Evolutionary conservation across 1,284 basidiomycete species (phyloP).

Genomic region (Sutorius eximius): DNA sequence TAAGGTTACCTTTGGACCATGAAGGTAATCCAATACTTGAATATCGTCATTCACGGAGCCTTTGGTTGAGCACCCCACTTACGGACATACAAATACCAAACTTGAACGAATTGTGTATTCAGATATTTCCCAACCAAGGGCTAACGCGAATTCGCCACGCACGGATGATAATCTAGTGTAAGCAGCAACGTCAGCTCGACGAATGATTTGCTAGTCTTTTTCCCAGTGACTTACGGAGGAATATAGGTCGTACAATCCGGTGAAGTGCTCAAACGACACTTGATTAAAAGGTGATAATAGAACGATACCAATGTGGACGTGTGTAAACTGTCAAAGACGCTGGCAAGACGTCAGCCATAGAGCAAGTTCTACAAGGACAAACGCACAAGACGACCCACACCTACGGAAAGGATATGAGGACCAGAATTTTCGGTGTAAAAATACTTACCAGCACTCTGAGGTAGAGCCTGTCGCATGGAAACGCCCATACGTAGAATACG

Average conservation of each 20-base stretch:
- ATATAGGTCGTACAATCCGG: conserved; percentile 1
- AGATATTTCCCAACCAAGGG: neutral
- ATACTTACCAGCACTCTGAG: conserved; percentile 14
- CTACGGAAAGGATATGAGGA: neutral
- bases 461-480: conserved; percentile 14
- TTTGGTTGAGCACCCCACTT: neutral
- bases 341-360: conserved; percentile 7
- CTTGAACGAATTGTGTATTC: conserved; percentile 1
- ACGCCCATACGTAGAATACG: conserved; percentile 16
- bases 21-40: conserved; percentile 19
- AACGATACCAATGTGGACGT: neutral
- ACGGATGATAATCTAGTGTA: conserved; percentile 5
- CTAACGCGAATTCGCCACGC: neutral
- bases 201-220: neutral
- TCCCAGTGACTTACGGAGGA: conserved; percentile 13
- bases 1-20: conserved; percentile 17
- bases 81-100: neutral
- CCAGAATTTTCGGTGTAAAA: neutral
- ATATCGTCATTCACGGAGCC: neutral
- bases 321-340: conserved; percentile 13
- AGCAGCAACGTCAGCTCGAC: neutral
- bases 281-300: conserved; percentile 5
- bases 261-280: conserved; percentile 2
- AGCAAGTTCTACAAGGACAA: neutral
- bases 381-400: conserved; percentile 14